A percentile compares a stretch with the other conserved stretches of the same genome.
Evolutionary conservation across 208 protist genomes (phyloP).

Genomic region (Trypanosoma lewisi): DNA sequence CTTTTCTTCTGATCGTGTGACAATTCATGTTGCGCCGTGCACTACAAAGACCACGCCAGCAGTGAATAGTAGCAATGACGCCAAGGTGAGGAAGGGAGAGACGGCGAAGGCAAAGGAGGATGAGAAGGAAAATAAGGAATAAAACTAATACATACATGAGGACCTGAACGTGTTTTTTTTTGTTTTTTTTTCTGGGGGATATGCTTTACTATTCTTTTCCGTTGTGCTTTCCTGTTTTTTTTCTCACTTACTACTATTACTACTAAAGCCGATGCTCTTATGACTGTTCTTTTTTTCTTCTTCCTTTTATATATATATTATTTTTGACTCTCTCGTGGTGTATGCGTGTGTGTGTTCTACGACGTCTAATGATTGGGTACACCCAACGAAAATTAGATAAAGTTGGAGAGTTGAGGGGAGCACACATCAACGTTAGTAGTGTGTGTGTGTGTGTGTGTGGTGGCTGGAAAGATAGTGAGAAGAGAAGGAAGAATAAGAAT

Average conservation of each 20-base stretch:
- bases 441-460: not conserved
- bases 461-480: not conserved
- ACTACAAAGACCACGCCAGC: not conserved
- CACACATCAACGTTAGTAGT: not conserved
- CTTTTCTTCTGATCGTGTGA: slow-evolving; percentile 62
- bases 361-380: not conserved
- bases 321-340: not conserved
- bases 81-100: not conserved
- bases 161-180: slow-evolving; percentile 7
- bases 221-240: too few species aligned
- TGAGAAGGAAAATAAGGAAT: not conserved
- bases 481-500: too few species aligned
- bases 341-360: not conserved
- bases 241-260: too few species aligned
- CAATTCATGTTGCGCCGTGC: slow-evolving; percentile 53
- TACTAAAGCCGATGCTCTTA: too few species aligned
- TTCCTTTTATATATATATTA: not conserved
- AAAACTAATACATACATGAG: not conserved
- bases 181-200: slow-evolving; percentile 5
- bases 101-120: not conserved
- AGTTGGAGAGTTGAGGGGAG: not conserved
- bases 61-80: not conserved
- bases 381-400: not conserved
- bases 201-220: not conserved
- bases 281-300: not conserved